Conservation (phyloP, 2,329 filamentous ascomycete genomes). For the Colletotrichum karsti region DNA sequence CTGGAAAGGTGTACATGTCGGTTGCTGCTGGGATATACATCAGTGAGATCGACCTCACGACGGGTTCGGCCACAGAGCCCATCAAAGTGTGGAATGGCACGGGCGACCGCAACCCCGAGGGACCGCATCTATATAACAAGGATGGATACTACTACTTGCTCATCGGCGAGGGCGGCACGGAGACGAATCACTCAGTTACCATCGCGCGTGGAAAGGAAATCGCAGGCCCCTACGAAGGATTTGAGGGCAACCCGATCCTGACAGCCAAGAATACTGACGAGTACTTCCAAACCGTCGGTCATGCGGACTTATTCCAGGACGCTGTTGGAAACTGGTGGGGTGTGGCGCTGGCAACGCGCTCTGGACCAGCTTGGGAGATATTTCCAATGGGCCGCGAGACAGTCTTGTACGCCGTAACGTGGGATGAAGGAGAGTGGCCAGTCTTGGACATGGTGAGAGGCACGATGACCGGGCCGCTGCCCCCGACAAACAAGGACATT, state of each 20-base stretch:
- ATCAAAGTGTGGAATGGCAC: conserved; percentile 53
- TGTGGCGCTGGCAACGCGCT: conserved; percentile 53
- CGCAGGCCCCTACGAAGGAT: conserved; percentile 52
- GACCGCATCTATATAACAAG: conserved; percentile 61
- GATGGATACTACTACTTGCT: conserved; percentile 62
- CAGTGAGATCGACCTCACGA: conserved; percentile 42
- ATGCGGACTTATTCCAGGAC: conserved; percentile 55
- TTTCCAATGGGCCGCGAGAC: conserved; percentile 66
- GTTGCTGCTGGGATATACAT: conserved; percentile 36
- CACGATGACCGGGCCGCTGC: conserved; percentile 51
- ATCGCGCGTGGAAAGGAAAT: conserved; percentile 50
- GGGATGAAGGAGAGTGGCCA: conserved; percentile 59
- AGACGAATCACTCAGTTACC: conserved; percentile 47
- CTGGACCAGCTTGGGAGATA: conserved; percentile 47
- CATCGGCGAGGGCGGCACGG: conserved; percentile 61
- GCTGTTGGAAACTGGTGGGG: conserved; percentile 60
- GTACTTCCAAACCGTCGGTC: conserved; percentile 53
- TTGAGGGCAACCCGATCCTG: conserved; percentile 53
- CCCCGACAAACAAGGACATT: conserved; percentile 38
- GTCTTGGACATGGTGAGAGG: conserved; percentile 50
- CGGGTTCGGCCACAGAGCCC: conserved; percentile 41
- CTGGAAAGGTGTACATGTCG: conserved; percentile 53
- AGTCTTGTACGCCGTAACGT: conserved; percentile 56
- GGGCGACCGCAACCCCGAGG: conserved; percentile 52
- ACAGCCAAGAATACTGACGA: conserved; percentile 47